Percentiles rank a stretch among this genome's conserved stretches.
Evolutionary conservation across 352 stramenopile genomes (phyloP).

Genomic region (Pythium rishiriense): DNA sequence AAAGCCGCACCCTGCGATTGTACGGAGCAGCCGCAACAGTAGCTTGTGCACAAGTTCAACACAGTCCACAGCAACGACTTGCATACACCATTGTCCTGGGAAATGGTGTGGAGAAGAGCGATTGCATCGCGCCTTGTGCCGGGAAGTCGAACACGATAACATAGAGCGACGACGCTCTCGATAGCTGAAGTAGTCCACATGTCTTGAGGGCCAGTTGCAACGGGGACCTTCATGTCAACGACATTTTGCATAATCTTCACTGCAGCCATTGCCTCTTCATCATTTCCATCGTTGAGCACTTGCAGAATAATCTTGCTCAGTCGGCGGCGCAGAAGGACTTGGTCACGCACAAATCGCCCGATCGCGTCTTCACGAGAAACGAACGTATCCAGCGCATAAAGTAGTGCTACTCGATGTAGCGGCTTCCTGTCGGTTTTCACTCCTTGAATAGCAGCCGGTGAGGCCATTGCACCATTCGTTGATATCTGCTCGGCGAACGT

Average conservation of each 20-base stretch:
- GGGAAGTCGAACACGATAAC: conserved; percentile 15
- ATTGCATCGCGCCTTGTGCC: conserved; percentile 19
- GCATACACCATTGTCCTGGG: neutral
- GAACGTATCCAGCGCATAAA: conserved; percentile 3
- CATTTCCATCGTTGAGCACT: conserved; percentile 8
- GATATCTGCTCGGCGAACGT: conserved; percentile 8
- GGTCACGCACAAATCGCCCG: conserved; percentile 16
- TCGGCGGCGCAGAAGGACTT: conserved; percentile 13
- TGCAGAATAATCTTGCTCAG: conserved; percentile 15
- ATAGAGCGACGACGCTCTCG: conserved; percentile 14
- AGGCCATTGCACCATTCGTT: neutral
- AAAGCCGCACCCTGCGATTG: neutral
- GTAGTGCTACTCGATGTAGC: neutral
- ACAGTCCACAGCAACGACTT: conserved; percentile 43
- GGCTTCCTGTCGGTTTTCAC: neutral
- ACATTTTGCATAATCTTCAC: conserved; percentile 15
- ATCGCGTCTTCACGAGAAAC: conserved; percentile 4
- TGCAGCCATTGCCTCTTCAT: neutral
- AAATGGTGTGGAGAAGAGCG: conserved; percentile 15
- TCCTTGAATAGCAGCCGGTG: neutral
- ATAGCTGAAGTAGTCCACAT: conserved; percentile 10
- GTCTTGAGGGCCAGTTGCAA: neutral
- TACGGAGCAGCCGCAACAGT: conserved; percentile 49
- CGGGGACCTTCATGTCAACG: neutral
- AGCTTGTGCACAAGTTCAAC: conserved; percentile 55